Conservation (phyloP, 2,329 filamentous ascomycete species). For the Cladosporium sp. region DNA sequence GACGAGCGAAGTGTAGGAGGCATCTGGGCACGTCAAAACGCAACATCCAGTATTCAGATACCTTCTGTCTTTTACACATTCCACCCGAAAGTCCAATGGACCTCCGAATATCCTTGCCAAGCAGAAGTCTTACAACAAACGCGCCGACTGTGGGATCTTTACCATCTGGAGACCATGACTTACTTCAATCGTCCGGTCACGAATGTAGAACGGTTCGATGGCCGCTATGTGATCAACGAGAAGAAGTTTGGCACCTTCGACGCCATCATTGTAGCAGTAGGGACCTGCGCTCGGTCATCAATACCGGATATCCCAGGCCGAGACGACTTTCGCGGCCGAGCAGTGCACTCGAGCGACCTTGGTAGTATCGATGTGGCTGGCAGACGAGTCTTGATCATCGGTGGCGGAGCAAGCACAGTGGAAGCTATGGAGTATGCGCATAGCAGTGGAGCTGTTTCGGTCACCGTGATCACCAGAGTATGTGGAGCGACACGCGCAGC, state of each 20-base stretch:
- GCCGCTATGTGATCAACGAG: conserved; percentile 75
- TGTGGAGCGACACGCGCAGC: no score
- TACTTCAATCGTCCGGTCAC: conserved; percentile 57
- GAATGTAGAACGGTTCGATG: conserved; percentile 63
- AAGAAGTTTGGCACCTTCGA: conserved; percentile 58
- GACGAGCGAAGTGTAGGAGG: no score
- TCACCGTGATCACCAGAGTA: no score
- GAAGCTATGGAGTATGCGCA: no score
- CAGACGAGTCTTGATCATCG: no score
- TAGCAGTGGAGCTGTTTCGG: no score
- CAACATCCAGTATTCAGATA: not conserved
- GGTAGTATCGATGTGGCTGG: no score
- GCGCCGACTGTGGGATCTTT: conserved; percentile 64
- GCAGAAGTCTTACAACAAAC: not conserved
- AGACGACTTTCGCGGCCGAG: no score
- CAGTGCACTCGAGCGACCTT: no score
- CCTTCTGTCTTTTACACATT: not conserved
- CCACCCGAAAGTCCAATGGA: not conserved
- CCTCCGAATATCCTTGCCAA: not conserved
- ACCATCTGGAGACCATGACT: conserved; percentile 66
- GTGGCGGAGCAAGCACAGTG: no score
- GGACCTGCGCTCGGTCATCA: conserved; percentile 71
- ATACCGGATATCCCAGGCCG: conserved; percentile 34
- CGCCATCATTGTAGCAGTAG: conserved; percentile 71
- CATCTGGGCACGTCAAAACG: no score